Percentiles rank a stretch among this genome's conserved stretches.
These are phyloP conservation scores for Malus hybrid DNA, from an alignment of 331 rosid genomes.

Conservation along the genomic window DNA sequence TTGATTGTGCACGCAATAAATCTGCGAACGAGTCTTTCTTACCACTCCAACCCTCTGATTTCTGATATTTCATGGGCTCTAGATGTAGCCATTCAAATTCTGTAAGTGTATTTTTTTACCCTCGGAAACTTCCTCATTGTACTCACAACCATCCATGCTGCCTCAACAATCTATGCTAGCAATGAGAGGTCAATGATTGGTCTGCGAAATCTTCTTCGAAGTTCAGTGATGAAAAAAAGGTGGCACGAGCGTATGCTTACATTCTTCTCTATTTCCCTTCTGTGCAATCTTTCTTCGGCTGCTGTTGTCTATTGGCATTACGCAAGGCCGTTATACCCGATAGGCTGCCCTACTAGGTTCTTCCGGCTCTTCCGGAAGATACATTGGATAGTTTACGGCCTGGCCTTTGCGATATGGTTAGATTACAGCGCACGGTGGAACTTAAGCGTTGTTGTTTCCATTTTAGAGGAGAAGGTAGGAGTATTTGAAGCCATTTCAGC, in stretches of 20 bases:
- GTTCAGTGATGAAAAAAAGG: not conserved
- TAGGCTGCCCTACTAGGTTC: not conserved
- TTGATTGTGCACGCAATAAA: not conserved
- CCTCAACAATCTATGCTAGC: not conserved
- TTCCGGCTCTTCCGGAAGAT: not conserved
- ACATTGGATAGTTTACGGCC: not conserved
- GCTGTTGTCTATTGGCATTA: not conserved
- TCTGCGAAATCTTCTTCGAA: not conserved
- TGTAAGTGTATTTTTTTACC: not conserved
- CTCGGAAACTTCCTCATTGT: not conserved
- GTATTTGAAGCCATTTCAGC: conserved; percentile 1
- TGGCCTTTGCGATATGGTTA: not conserved
- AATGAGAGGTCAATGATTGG: not conserved
- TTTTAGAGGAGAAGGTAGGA: not conserved
- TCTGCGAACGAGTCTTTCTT: not conserved
- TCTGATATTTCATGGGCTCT: not conserved
- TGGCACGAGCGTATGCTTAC: not conserved
- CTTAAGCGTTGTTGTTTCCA: not conserved
- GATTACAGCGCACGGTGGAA: conserved; percentile 5
- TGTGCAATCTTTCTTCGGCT: not conserved
- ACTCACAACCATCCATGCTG: not conserved
- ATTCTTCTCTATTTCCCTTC: not conserved
- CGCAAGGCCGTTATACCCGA: not conserved
- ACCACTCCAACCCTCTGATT: not conserved
- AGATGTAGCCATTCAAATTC: not conserved